Conservation (phyloP, 2,329 filamentous ascomycete species). For the Karstenula rhodostoma region DNA sequence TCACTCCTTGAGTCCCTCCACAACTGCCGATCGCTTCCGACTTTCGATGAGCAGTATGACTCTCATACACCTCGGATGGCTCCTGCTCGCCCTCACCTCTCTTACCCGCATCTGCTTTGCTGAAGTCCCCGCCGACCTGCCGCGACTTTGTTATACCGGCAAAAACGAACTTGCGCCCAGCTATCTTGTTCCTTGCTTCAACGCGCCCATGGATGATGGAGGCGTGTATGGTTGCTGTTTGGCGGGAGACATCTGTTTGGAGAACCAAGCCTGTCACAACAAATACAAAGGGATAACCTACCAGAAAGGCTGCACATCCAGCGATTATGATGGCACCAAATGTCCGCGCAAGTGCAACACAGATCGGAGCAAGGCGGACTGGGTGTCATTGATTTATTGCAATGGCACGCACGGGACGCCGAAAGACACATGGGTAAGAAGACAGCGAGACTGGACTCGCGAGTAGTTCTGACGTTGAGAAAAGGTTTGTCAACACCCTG, state of each 20-base stretch:
- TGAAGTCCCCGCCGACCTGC: neutral
- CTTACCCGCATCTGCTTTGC: neutral
- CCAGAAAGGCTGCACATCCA: slow-evolving; percentile 33
- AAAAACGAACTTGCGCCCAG: slow-evolving; percentile 21
- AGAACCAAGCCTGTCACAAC: slow-evolving; percentile 28
- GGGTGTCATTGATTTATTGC: slow-evolving; percentile 27
- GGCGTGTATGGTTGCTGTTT: slow-evolving; percentile 27
- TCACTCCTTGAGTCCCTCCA: neutral
- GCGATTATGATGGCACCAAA: slow-evolving; percentile 17
- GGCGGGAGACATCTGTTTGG: slow-evolving; percentile 26
- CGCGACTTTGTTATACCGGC: slow-evolving; percentile 26
- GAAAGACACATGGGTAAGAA: slow-evolving; percentile 27
- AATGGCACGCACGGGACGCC: slow-evolving; percentile 19
- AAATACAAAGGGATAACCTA: slow-evolving; percentile 22
- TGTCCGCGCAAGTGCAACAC: slow-evolving; percentile 32
- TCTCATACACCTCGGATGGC: neutral
- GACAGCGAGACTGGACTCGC: neutral
- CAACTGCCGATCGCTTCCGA: neutral
- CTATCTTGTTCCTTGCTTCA: slow-evolving; percentile 30
- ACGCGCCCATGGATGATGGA: neutral
- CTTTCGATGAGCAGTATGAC: neutral
- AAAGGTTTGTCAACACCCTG: slow-evolving; percentile 29
- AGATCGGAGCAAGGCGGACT: slow-evolving; percentile 21
- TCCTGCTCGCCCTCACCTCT: neutral
- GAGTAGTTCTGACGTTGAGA: slow-evolving; percentile 6